Evolutionary conservation across 768 basidiomycete genomes (phyloP), one percentile per base, ranked within the genome.

Genomic region (Termitomyces sp.): DNA sequence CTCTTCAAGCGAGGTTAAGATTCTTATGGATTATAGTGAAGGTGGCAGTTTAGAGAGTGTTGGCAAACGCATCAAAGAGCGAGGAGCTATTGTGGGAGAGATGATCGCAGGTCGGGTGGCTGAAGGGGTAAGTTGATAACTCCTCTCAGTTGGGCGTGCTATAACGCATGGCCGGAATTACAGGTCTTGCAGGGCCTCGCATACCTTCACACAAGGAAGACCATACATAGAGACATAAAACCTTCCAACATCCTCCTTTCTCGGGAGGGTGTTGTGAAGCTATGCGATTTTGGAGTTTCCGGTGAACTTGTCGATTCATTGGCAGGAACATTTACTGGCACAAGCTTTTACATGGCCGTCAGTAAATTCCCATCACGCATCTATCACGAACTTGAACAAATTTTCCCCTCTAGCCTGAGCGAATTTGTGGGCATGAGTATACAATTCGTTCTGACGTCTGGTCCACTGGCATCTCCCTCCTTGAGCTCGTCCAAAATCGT

Each of bases 321-420:
- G 60, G 97, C 97, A 16, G 92, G 91, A 53, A 98, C 97, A 0
- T 98, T 98, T 68, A 98, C 96, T 1, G 97, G 97, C 7, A 98
- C 96, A 43, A 94, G 94, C 68, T 90, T 92, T 63, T 99, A 98
- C 74, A 98, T 98, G 96, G 95, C 97, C 62, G 96, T 98, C 66
- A 72, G 95, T 84, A 29, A 35, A 38, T 29, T 12, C 8, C 21
- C 23, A n/a, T 49, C 49, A 41, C 31, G 45, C 54, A 38, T 17
- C 37, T 6, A 35, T 41, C 59, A 8, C 44, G 32, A 54, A 47
- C 52, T 60, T 54, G 59, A 53, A 65, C 42, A 25, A 45, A 34
- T 64, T 41, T 55, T 42, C 58, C 45, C 52, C 52, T 47, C 42
- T 56, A 94, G 91, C 96, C 96, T 48, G 96, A 98, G 73, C 88